phyloP scores from a whole-genome alignment of 257 asterid genomes.

The Prunella vulgaris region DNA sequence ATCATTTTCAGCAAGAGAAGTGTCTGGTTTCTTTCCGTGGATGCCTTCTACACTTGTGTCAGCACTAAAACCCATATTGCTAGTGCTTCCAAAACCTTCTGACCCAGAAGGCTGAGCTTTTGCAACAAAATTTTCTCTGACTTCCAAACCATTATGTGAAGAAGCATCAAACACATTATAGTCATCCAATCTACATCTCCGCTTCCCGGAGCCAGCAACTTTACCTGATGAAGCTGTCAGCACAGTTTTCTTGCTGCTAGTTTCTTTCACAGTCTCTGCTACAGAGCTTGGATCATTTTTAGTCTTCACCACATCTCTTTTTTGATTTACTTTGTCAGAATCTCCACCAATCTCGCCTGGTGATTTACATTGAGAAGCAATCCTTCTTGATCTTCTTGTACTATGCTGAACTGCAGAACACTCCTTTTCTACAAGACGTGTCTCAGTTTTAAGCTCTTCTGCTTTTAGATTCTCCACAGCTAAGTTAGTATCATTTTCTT shows the following conservation, averaged over 20 bases:
- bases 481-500: neutral
- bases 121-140: neutral
- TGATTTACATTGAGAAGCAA: slow-evolving; percentile 23
- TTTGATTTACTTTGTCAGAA: slow-evolving; percentile 20
- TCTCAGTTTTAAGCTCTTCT: slow-evolving; percentile 11
- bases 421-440: slow-evolving; percentile 13
- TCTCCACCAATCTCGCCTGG: slow-evolving; percentile 13
- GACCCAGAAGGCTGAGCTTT: slow-evolving; percentile 22
- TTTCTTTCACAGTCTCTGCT: slow-evolving; percentile 19
- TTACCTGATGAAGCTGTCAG: slow-evolving; percentile 9
- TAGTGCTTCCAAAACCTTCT: slow-evolving; percentile 26
- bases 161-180: slow-evolving; percentile 29
- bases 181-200: slow-evolving; percentile 17
- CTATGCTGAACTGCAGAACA: slow-evolving; percentile 15
- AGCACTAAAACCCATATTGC: neutral
- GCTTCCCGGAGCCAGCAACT: slow-evolving; percentile 19
- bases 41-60: neutral
- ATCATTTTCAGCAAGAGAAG: slow-evolving; percentile 13
- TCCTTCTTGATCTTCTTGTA: slow-evolving; percentile 41
- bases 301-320: slow-evolving; percentile 14
- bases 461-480: slow-evolving; percentile 11
- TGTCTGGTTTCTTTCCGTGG: slow-evolving; percentile 2
- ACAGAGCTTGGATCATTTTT: slow-evolving; percentile 14
- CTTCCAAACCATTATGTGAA: slow-evolving; percentile 9
- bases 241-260: slow-evolving; percentile 17